Percentiles rank a stretch among this genome's conserved stretches.
phyloP scores from a whole-genome alignment of 2,329 filamentous ascomycete genomes.

The Aspergillus glaucus region DNA sequence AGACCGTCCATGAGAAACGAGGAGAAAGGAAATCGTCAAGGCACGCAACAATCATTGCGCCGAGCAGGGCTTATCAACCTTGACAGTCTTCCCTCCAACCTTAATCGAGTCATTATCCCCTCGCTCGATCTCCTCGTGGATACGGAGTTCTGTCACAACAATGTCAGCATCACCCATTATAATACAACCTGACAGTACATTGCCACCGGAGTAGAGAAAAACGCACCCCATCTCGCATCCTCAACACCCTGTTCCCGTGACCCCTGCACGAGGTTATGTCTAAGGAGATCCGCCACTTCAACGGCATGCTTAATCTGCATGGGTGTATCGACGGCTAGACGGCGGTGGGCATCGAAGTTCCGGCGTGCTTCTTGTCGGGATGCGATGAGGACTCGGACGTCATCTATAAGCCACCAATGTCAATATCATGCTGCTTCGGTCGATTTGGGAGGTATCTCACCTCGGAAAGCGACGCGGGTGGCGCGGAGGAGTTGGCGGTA shows the following conservation, averaged over 20 bases:
- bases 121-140: conserved; percentile 85
- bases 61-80: conserved; percentile 38
- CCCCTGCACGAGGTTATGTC: conserved; percentile 85
- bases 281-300: conserved; percentile 72
- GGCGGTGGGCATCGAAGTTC: conserved; percentile 64
- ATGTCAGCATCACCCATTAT: conserved; percentile 3
- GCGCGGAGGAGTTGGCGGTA: conserved; percentile 80
- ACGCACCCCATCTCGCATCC: conserved; percentile 31
- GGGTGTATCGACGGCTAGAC: conserved; percentile 53
- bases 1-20: not conserved
- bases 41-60: conserved; percentile 14
- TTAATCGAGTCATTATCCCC: conserved; percentile 92
- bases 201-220: not conserved
- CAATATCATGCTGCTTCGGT: conserved; percentile 6
- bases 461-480: conserved; percentile 73
- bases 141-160: conserved; percentile 61
- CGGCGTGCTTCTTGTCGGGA: conserved; percentile 67
- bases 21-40: not conserved
- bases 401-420: conserved; percentile 49
- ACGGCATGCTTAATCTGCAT: conserved; percentile 71
- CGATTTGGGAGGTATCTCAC: conserved; percentile 38
- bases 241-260: conserved; percentile 34
- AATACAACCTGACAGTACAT: not conserved
- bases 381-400: conserved; percentile 60
- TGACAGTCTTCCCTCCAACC: conserved; percentile 40